Base-by-base conservation (phyloP, 208 protist genomes). In the Acanthamoeba culbertsoni region DNA sequence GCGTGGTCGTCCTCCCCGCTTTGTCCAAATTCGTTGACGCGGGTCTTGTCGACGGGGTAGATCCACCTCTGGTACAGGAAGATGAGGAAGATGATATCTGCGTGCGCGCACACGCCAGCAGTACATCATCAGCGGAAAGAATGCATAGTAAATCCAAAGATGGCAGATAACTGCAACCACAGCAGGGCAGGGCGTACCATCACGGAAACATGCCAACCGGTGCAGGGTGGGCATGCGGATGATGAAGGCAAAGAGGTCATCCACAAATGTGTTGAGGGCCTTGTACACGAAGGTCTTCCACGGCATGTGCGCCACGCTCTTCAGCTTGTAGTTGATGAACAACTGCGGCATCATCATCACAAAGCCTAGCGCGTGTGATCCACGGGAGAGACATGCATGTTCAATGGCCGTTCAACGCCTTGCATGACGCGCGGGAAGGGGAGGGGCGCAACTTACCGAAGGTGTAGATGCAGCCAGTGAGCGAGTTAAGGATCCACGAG, bases 181-280 rank as follows among this genome's bases (percentile, higher is more conserved):
- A 26, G n/a, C 46, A 26, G 16, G 53, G 7, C 6, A 1, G n/a
- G 14, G 3, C 40, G 43, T 40, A 96, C 90, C 99, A 95, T 99
- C 99, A 89, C 99, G 96, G 93, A 99, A 99, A 96, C 99, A 99
- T 14, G 98, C 98, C 7, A 99, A 86, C 26, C 99, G 97, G 93
- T 99, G 98, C 42, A 99, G 86, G 86, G 96, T 98, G 42, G 99
- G 99, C 99, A 99, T 99, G 94, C 98, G 98, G 62, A 99, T 99
- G 86, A 99, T 98, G 95, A 99, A 99, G 2, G 99, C 98, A 95
- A 99, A 99, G 16, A 99, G 95, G 95, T 99, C 99, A 96, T 99
- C 99, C 93, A 99, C 99, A 92, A 99, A 98, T 0, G 99, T 99
- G 94, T 99, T 99, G 46, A 99, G 48, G 28, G 93, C 93, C 95